These are phyloP conservation scores for Galeopsis tetrahit DNA, from an alignment of 257 asterid genomes.

Conservation along the genomic window DNA sequence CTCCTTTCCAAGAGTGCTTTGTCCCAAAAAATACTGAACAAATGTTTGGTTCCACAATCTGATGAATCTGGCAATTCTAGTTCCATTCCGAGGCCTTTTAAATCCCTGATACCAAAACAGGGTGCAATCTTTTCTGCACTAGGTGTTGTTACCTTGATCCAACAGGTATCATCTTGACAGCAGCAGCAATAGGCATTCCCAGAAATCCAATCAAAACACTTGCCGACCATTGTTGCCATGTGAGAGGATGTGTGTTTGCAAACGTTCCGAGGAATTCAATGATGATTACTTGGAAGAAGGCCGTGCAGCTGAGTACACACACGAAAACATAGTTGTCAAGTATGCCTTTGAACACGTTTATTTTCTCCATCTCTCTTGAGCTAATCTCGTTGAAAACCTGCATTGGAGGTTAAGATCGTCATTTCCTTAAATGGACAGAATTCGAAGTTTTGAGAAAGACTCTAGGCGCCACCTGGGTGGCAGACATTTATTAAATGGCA, in stretches of 20 bases:
- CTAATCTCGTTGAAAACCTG: slow-evolving; percentile 95
- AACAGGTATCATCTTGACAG: slow-evolving; percentile 81
- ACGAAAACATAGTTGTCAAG: slow-evolving; percentile 79
- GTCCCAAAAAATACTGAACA: slow-evolving; percentile 14
- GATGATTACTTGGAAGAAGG: slow-evolving; percentile 74
- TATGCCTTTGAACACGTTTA: slow-evolving; percentile 83
- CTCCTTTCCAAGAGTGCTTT: not conserved
- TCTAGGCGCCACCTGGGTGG: not conserved
- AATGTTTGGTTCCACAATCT: slow-evolving; percentile 12
- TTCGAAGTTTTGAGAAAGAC: not conserved
- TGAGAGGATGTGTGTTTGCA: slow-evolving; percentile 82
- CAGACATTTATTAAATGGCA: not conserved
- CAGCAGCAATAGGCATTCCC: slow-evolving; percentile 96
- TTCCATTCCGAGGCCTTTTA: slow-evolving; percentile 20
- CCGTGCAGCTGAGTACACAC: slow-evolving; percentile 71
- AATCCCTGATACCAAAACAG: slow-evolving; percentile 18
- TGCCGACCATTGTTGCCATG: slow-evolving; percentile 73
- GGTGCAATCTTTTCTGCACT: not conserved
- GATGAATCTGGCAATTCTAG: not conserved
- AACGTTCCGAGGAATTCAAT: slow-evolving; percentile 80
- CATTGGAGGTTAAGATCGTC: slow-evolving; percentile 12
- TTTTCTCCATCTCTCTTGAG: slow-evolving; percentile 95
- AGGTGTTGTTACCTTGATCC: slow-evolving; percentile 50
- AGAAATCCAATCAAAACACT: slow-evolving; percentile 73
- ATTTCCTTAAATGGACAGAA: not conserved